Conservation (phyloP, 805 yeast species). For the Metschnikowia proteae region DNA sequence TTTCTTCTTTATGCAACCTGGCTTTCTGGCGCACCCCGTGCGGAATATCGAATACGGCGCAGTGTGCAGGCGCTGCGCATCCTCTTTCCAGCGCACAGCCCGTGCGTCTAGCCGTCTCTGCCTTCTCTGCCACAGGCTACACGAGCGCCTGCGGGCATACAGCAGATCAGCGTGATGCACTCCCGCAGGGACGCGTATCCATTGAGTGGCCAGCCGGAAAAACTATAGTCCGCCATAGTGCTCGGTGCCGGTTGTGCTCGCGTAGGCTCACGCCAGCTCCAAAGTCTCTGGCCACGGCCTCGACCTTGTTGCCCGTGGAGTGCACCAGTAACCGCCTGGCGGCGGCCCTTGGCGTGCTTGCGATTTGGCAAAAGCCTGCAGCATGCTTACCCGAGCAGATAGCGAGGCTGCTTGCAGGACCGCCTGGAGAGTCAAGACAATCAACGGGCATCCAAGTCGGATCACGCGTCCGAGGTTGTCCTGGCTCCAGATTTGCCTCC, state of each 20-base stretch:
- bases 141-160: background rate
- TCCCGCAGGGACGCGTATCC: background rate
- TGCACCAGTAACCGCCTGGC: too few species aligned
- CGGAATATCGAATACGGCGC: too few species aligned
- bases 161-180: background rate
- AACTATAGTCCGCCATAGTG: too few species aligned
- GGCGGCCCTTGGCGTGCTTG: background rate
- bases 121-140: background rate
- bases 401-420: slow-evolving; percentile 1
- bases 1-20: background rate
- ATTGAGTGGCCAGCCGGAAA: too few species aligned
- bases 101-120: background rate
- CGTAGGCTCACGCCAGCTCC: too few species aligned
- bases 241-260: too few species aligned
- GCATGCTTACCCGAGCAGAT: slow-evolving; percentile 3
- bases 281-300: too few species aligned
- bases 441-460: background rate
- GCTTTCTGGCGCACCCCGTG: background rate
- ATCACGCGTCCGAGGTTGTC: too few species aligned
- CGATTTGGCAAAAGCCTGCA: background rate
- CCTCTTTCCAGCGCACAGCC: background rate
- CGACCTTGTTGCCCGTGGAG: too few species aligned
- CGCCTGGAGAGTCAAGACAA: slow-evolving; percentile 1
- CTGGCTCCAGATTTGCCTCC: too few species aligned
- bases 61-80: background rate